A percentile compares a stretch with the other conserved stretches of the same genome.
Evolutionary conservation across 2,329 filamentous ascomycete species (phyloP).

Genomic region (Neofusicoccum ribis): DNA sequence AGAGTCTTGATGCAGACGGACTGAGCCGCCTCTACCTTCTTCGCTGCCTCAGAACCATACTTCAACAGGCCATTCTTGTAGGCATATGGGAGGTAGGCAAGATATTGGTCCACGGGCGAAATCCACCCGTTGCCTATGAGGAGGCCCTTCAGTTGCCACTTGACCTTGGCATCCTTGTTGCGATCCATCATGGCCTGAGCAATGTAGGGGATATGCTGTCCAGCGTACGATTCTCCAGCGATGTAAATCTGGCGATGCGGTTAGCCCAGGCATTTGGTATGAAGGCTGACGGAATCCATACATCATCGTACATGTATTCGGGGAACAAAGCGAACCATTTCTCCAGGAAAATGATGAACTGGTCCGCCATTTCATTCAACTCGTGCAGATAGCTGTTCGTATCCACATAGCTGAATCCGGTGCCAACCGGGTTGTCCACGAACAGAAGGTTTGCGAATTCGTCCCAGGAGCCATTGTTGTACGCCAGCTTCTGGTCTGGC

Average conservation of each 20-base stretch:
- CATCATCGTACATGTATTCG: slow-evolving; percentile 87
- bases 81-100: slow-evolving; percentile 78
- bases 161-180: slow-evolving; percentile 62
- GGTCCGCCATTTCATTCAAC: slow-evolving; percentile 81
- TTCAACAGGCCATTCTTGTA: slow-evolving; percentile 74
- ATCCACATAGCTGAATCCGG: slow-evolving; percentile 93
- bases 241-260: slow-evolving; percentile 71
- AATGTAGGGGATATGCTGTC: slow-evolving; percentile 96
- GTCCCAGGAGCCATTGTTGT: slow-evolving; percentile 96
- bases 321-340: slow-evolving; percentile 91
- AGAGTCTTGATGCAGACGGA: slow-evolving; percentile 65
- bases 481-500: slow-evolving; percentile 67
- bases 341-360: slow-evolving; percentile 86
- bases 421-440: slow-evolving; percentile 95
- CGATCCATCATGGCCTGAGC: slow-evolving; percentile 85
- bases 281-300: slow-evolving; percentile 55
- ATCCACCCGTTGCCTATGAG: slow-evolving; percentile 99
- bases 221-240: slow-evolving; percentile 93
- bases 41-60: slow-evolving; percentile 63
- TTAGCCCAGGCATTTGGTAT: slow-evolving; percentile 23
- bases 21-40: slow-evolving; percentile 68
- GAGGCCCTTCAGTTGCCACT: slow-evolving; percentile 81
- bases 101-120: slow-evolving; percentile 84
- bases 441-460: slow-evolving; percentile 97
- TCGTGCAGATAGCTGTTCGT: slow-evolving; percentile 85